Conservation (phyloP, 2,329 filamentous ascomycete species). For the Pleomassaria siparia region DNA sequence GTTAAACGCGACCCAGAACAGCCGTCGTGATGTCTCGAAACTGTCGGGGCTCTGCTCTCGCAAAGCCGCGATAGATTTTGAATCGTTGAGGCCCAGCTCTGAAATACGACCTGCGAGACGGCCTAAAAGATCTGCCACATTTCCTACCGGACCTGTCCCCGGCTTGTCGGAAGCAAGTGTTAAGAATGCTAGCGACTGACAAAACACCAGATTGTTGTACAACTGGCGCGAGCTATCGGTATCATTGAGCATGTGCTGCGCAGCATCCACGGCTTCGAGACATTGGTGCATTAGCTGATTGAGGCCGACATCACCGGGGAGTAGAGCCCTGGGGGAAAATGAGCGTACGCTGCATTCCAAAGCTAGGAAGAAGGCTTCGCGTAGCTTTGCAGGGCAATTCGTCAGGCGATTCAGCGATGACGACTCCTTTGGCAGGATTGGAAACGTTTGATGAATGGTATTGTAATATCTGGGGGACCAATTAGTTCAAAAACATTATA, state of each 20-base stretch:
- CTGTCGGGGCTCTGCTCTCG: slow-evolving; percentile 35
- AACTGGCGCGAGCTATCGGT: slow-evolving; percentile 29
- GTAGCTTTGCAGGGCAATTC: slow-evolving; percentile 36
- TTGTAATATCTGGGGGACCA: slow-evolving; percentile 36
- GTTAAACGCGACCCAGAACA: slow-evolving; percentile 41
- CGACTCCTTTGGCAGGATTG: slow-evolving; percentile 36
- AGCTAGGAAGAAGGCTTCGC: slow-evolving; percentile 39
- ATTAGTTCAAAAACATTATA: background rate
- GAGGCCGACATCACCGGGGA: slow-evolving; percentile 25
- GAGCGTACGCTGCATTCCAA: slow-evolving; percentile 38
- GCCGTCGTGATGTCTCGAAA: slow-evolving; percentile 33
- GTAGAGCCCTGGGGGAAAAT: slow-evolving; percentile 29
- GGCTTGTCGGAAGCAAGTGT: slow-evolving; percentile 37
- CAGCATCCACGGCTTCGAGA: slow-evolving; percentile 30
- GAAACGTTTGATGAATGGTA: slow-evolving; percentile 38
- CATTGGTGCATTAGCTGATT: slow-evolving; percentile 33
- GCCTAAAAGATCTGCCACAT: slow-evolving; percentile 32
- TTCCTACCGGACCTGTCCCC: slow-evolving; percentile 27
- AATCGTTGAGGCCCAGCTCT: slow-evolving; percentile 35
- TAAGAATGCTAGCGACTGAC: slow-evolving; percentile 34
- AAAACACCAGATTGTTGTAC: slow-evolving; percentile 38
- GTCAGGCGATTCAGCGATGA: slow-evolving; percentile 37
- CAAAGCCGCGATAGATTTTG: slow-evolving; percentile 23
- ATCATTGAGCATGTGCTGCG: slow-evolving; percentile 31
- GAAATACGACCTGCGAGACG: slow-evolving; percentile 34